Evolutionary conservation across 176 grass and related monocot species (phyloP), one percentile per base, ranked within the genome.

Genomic region (Phoenix roebelenii): DNA sequence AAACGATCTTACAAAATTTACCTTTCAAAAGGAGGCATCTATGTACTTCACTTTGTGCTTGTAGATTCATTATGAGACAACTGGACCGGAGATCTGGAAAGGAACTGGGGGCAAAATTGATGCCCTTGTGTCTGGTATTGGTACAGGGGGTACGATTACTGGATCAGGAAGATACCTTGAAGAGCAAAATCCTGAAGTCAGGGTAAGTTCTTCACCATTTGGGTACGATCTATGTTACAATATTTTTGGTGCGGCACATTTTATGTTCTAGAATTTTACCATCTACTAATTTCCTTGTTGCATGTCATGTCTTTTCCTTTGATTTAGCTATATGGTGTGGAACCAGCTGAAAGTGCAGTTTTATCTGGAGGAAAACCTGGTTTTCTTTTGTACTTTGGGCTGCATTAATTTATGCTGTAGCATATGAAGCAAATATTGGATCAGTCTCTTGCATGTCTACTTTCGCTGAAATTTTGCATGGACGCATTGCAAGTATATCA

Each of bases 21-120:
- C 7, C 35, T 44, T 44, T 44, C 35, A 44, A 12, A 44, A 44
- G 35, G 12, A 44, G 35, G 35, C 35, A 44, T 44, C 35, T 44
- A 44, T 44, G 3, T 44, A 44, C 35, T 44, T 44, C 5, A 44
- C 65, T 64, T 66, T 50, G 74, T 58, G 44, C 14, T 16, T 72
- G 17, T 72, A 96, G 87, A 77, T 96, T 73, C 87, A 96, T 63
- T 96, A 90, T 50, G 87, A 96, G 66, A 96, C 92, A 62, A 96
- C 92, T 4, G 92, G 87, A 24, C 92, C 92, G 32, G 92, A 96
- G 75, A 85, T 96, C 28, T 96, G 92, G 92, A 85, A 83, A 57
- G 69, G 69, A 53, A 90, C 92, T 14, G 83, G 58, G 50, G 83
- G 81, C 24, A 82, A 83, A 52, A 19, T 96, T 51, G 83, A 96